Base-by-base conservation (phyloP, 352 stramenopile genomes). In the Phytophthora syringae region DNA sequence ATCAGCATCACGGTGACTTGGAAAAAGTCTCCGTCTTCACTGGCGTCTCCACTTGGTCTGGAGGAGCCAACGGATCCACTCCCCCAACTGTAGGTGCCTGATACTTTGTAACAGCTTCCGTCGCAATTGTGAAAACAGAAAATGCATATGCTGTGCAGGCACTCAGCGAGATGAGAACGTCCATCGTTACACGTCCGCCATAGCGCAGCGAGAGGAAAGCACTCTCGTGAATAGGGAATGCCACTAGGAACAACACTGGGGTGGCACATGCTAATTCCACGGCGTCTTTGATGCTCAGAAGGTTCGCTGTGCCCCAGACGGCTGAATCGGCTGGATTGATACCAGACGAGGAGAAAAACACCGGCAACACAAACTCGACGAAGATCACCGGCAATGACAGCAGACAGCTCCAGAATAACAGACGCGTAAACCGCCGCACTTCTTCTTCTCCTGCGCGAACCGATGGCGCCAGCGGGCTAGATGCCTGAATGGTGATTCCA, bases 101-200 rank as follows among this genome's bases (percentile, higher is more conserved):
- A 39, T 45, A 47, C 3, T 49, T 55, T 5, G 27, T 39, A 5
- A 72, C 15, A 3, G 61, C 53, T 21, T 64, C 59, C 24, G 37
- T 66, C 34, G 57, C 60, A 52, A 80, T 60, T 21, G 74, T 75
- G 25, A 81, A 67, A 30, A 79, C 55, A 1, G 82, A 92, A 56
- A 91, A 94, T 0, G 72, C 57, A 68, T 92, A 94, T 25, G 86
- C 80, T 2, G 74, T 76, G 45, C 80, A 77, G n/a, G 84, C 76
- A 30, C 84, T 91, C 27, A 94, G 71, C 30, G 86, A 92, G 21
- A 92, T 82, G 43, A 94, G 76, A 47, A 92, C 84, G 47, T 92
- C 81, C 84, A 94, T 94, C 0, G 78, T 91, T 56, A 91, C 82
- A 5, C 79, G 74, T 2, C 76, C 82, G 45, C 82, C 70, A 51